Evolutionary conservation across 1,284 basidiomycete genomes (phyloP).

Genomic region (Mycena sp.): DNA sequence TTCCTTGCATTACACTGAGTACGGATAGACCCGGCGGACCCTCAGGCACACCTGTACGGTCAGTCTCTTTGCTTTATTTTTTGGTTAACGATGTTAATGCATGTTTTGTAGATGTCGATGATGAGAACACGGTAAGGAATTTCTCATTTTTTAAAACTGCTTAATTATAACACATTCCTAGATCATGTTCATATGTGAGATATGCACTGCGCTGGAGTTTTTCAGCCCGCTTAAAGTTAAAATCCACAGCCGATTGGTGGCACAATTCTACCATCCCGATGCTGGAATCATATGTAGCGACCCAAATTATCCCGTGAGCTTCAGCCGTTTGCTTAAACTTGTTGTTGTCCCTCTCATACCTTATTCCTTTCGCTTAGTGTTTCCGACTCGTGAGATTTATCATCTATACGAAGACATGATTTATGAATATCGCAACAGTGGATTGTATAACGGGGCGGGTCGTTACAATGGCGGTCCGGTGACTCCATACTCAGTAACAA

Average conservation of each 20-base stretch:
- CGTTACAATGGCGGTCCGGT: conserved; percentile 48
- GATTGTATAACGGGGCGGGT: conserved; percentile 35
- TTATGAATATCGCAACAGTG: too few species aligned
- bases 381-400: too few species aligned
- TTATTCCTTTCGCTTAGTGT: conserved; percentile 3
- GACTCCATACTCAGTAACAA: conserved; percentile 43
- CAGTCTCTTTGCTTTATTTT: too few species aligned
- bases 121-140: not conserved
- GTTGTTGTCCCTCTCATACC: too few species aligned
- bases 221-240: conserved; percentile 26
- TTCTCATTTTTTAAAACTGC: not conserved
- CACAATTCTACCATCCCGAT: conserved; percentile 29
- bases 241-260: conserved; percentile 38
- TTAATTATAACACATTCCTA: not conserved
- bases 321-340: too few species aligned
- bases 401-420: too few species aligned
- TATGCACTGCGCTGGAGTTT: conserved; percentile 32
- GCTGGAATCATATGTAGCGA: conserved; percentile 18
- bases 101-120: not conserved
- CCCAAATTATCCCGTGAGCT: too few species aligned
- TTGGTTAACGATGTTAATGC: too few species aligned
- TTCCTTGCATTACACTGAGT: not conserved
- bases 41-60: conserved; percentile 6
- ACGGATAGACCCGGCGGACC: conserved; percentile 11
- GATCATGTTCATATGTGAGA: conserved; percentile 24